These are phyloP conservation scores for Asterionellopsis glacialis DNA, from an alignment of 108 stramenopile species.

Conservation along the genomic window DNA sequence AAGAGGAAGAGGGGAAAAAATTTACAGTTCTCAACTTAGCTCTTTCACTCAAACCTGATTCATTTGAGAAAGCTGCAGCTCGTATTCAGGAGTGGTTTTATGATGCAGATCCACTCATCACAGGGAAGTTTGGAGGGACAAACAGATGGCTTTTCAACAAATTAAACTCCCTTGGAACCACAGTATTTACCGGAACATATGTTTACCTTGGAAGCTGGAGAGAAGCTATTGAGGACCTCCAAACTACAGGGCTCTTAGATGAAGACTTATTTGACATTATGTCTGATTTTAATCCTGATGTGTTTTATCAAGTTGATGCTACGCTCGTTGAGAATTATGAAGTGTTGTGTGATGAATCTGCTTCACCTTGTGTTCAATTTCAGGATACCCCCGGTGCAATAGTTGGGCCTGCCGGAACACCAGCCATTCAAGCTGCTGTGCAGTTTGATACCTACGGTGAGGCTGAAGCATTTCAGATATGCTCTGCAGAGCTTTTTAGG, in stretches of 20 bases:
- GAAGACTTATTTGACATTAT: neutral
- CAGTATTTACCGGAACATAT: neutral
- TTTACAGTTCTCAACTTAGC: too few relatives aligned
- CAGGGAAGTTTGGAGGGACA: neutral
- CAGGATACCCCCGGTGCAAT: neutral
- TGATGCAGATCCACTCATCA: constrained; percentile 4
- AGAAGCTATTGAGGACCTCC: neutral
- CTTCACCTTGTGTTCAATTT: neutral
- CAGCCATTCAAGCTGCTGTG: too few relatives aligned
- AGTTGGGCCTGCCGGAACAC: too few relatives aligned
- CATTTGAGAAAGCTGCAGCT: neutral
- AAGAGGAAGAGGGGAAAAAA: too few relatives aligned
- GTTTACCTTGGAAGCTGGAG: constrained; percentile 1
- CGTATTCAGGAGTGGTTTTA: constrained; percentile 6
- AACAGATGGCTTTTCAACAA: neutral
- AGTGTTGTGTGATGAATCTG: neutral
- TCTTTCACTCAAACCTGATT: too few relatives aligned
- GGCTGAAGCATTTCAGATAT: too few relatives aligned
- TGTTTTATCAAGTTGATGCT: neutral
- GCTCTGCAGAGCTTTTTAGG: too few relatives aligned
- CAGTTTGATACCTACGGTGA: too few relatives aligned
- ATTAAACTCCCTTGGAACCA: neutral
- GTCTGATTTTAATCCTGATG: neutral
- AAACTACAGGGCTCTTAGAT: neutral
- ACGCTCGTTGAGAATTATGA: constrained; percentile 1